Base-by-base conservation (phyloP, 352 stramenopile genomes). In the Ophiocytium majus region DNA sequence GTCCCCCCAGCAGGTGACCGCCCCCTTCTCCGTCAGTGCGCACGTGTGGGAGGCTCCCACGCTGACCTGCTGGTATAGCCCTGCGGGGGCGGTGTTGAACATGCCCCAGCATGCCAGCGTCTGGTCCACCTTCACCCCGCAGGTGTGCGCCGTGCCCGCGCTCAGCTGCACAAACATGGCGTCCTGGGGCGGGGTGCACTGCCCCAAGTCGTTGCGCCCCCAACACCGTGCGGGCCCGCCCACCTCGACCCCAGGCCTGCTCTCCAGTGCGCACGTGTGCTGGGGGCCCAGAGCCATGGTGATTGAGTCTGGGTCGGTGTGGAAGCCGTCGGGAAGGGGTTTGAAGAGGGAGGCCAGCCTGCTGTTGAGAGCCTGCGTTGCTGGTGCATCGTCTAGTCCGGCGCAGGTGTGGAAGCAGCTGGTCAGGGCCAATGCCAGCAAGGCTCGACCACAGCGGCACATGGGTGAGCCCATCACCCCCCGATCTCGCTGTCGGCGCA, bases 41-140 rank as follows among this genome's bases (percentile, higher is more conserved):
- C 83, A 87, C 10, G 83, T 76, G 28, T 87, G 83, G 36, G 82
- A 57, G 5, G 63, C 64, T 0, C 83, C 83, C 23, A 76, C 83
- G 79, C 79, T 87, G 33, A 87, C 50, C 83, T 87, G 83, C 79
- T 87, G 83, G 33, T 84, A 87, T 17, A 87, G 35, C n/a, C 83
- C 83, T 31, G n/a, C 33, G 14, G 83, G 83, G 10, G 83, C 17
- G 57, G 78, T 79, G 10, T 32, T 36, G 66, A 87, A 82, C 66
- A 80, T 49, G 19, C 83, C 83, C 83, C 83, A 87, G 79, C 83
- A 87, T 5, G 83, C 64, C 35, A 87, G 36, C n/a, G 83, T 87
- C 32, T 87, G 83, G 36, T 87, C 83, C 31, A 85, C 82, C 50
- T 85, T 87, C 34, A 87, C 81, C 32, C 83, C 83, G 79, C 83